Base-by-base conservation (phyloP, 768 basidiomycete species). In the Butyriboletus loyo region DNA sequence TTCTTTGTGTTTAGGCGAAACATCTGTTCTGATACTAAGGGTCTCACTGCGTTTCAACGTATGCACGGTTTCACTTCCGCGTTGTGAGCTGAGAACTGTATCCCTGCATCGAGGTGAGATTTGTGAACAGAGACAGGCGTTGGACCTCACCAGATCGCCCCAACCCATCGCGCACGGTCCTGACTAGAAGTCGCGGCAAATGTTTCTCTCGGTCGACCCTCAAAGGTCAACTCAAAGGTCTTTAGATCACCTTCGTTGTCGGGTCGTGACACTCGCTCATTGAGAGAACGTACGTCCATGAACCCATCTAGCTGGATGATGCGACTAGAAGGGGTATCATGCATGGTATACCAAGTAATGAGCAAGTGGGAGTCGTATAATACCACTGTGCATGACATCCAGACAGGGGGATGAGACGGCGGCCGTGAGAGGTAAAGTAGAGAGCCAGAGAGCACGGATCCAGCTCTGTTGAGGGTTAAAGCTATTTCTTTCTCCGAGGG, bases 141-240 rank as follows among this genome's bases (percentile, higher is more conserved):
- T 47, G 49, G 21, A 43, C 31, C 75, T 61, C 65, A 87, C 88
- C 88, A 90, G 42, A 89, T 81, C 4, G 83, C 79, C 59, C 84
- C 85, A 45, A 90, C 77, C 88, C 88, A 90, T 9, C 76, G 77
- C 4, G 86, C 86, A 46, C 88, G 74, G 50, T 86, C 85, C 53
- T 78, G 75, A 25, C 81, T 77, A 21, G 82, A 82, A 10, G 72
- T 65, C 3, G 80, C 82, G 0, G 85, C 87, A 64, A 90, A 87
- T 49, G 74, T 80, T 62, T 87, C 84, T 48, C 68, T 72, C 4
- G 67, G 68, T 22, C 73, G 67, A 14, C 75, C 80, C 47, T 81
- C 76, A 50, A 87, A 85, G 17, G 77, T 46, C n/a, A 90, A 59
- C 64, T 88, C 86, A 52, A 90, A 89, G 0, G 84, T 70, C 55